Conservation (phyloP, 1,284 basidiomycete species). For the Meira nashicola region DNA sequence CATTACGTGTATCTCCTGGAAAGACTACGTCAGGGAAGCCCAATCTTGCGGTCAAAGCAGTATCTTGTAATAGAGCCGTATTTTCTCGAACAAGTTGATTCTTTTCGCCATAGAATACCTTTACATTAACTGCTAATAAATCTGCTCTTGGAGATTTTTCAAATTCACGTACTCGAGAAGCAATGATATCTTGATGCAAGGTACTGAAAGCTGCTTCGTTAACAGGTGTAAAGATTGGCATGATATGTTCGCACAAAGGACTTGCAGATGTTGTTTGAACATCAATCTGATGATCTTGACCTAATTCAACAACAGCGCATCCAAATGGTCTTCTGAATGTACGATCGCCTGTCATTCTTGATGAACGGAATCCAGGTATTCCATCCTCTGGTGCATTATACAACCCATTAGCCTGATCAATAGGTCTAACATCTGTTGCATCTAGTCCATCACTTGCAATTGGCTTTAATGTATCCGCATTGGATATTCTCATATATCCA, state of each 20-base stretch:
- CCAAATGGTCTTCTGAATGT: slow-evolving; percentile 80
- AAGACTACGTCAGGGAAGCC: slow-evolving; percentile 96
- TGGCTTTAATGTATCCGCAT: slow-evolving; percentile 13
- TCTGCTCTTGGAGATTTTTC: slow-evolving; percentile 83
- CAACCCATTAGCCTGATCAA: neutral
- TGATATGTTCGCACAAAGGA: slow-evolving; percentile 64
- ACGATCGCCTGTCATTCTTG: slow-evolving; percentile 35
- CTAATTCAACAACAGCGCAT: slow-evolving; percentile 82
- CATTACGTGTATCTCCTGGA: slow-evolving; percentile 84
- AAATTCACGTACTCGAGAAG: slow-evolving; percentile 70
- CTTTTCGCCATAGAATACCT: slow-evolving; percentile 78
- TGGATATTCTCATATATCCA: slow-evolving; percentile 73
- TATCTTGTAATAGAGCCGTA: slow-evolving; percentile 75
- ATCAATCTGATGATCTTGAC: slow-evolving; percentile 61
- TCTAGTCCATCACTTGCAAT: slow-evolving; percentile 52
- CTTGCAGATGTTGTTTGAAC: slow-evolving; percentile 57
- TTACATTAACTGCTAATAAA: slow-evolving; percentile 78
- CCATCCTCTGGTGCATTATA: neutral
- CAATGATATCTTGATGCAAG: slow-evolving; percentile 90
- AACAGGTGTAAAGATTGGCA: slow-evolving; percentile 78
- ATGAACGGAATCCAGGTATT: slow-evolving; percentile 19
- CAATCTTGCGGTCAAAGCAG: slow-evolving; percentile 76
- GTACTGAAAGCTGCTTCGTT: slow-evolving; percentile 84
- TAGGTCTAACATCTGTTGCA: slow-evolving; percentile 55
- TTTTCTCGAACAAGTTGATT: slow-evolving; percentile 74